Base-by-base conservation (phyloP, 495 filamentous ascomycete genomes). In the Acidomyces sp. region DNA sequence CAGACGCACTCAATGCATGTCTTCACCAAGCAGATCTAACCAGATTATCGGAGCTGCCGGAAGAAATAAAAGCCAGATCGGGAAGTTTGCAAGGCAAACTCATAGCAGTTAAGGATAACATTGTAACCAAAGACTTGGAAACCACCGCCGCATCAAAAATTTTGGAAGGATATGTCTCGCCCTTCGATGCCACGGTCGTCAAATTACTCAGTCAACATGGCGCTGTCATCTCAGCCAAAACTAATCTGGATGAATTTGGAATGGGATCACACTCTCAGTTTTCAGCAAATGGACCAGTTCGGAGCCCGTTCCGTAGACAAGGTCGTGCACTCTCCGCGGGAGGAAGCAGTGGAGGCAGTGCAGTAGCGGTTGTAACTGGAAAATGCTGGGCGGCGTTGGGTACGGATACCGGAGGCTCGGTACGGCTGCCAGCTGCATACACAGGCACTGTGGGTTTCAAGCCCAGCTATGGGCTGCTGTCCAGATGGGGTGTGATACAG, bases 241-340 rank as follows among this genome's bases (percentile, higher is more conserved):
- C 85, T 0, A 93, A 93, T 58, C 68, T 97, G 51, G 90, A 97
- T 66, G 90, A 96, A 56, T 97, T 96, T 61, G 90, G 90, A 16
- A 97, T 97, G 90, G 90, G 90, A 26, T 92, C 85, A 9, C 82
- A 96, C 62, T 85, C 84, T 12, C 71, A 68, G 2, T 61, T 86
- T 54, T 92, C 87, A 15, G 56, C 58, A 38, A 80, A 80, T 54
- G 87, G 82, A 3, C 51, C 73, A 16, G 82, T 90, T 3, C 68
- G 65, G 31, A 75, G 64, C 18, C 50, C 50, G 6, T 44, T 46
- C n/a, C 37, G 13, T 13, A 31, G 41, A 15, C 28, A 44, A 15
- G 42, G 40, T 21, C 17, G 43, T 7, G 31, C 42, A 12, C 36
- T 72, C 24, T 93, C 87, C 4, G 77, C 82, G 2, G 90, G 90